Base-by-base conservation (phyloP, 805 yeast genomes). In the Nakazawaea anatomiae region DNA sequence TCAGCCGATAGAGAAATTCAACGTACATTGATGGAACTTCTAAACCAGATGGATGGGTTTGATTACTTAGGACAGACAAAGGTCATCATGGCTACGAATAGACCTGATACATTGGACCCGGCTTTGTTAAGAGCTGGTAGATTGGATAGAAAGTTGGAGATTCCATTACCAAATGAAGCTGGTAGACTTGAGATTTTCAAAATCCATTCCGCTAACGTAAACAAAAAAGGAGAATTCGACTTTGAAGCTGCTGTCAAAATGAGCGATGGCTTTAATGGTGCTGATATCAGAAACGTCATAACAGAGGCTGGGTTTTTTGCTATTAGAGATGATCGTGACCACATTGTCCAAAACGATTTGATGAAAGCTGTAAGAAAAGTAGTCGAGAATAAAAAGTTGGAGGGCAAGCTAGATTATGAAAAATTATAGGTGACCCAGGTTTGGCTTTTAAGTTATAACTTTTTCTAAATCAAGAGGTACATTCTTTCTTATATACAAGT, bases 301-400 rank as follows among this genome's bases (percentile, higher is more conserved):
- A 92, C 99, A n/a, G 99, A 92, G 73, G 97, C 97, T 30, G 99
- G 99, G 2, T 94, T 94, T 72, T 89, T 91, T 60, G 98, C 99
- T 49, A 94, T 94, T 60, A 82, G 99, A 72, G 97, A 94, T 64
- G 99, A 94, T 66, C 83, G 99, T 62, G 97, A 92, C 67, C 89
- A 89, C 71, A 89, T 94, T 60, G 67, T 89, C 48, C 99, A 94
- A 67, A 84, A 87, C 61, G 99, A 94, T 73, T 67, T 94, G 69
- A 87, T 94, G 92, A 94, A 94, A 70, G 99, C 99, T 14, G 98
- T 90, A 43, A 82, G 99, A 70, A 94, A 94, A 74, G 97, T 94
- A 54, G 91, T 92, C 27, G 99, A 94, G 67, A 85, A 89, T 50
- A 94, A 94, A 85, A 94, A 94, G 71, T 79, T 94, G 68, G 99